Evolutionary conservation across 441 rosid genomes (phyloP), one percentile per base, ranked within the genome.

Genomic region (Omphalea diandra): DNA sequence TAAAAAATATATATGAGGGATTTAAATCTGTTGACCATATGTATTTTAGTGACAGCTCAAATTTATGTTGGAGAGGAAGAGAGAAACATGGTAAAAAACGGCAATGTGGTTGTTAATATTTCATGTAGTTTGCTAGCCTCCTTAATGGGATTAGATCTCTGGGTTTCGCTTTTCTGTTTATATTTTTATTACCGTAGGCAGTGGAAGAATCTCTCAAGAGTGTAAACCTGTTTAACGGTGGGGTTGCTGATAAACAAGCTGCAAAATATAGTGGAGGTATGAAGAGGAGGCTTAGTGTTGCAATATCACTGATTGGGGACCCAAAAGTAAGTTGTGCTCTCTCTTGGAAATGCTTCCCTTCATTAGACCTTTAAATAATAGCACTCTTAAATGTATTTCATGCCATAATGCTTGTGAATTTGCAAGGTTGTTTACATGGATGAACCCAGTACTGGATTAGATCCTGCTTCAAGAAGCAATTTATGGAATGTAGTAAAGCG

Each of bases 191-290:
- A 27, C 38, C 26, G 0, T 61, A 94, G 99, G 96, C 98, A 33
- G 99, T 94, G 77, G 99, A 94, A 81, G 97, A 94, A 50, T 94
- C 97, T 77, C 92, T 90, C 40, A 81, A 70, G 85, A 80, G 89
- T 40, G 88, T 90, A 60, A 90, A 88, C 85, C 86, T 94, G 49
- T 90, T 81, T 35, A 81, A 86, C 52, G 95, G 97, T 33, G 98
- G 94, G 44, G 91, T 91, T 76, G 95, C 91, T 1, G 94, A 94
- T 76, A 94, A 90, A 78, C 83, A 83, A 65, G 92, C 95, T 17
- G 95, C 97, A 22, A 94, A 91, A 80, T 94, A 91, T 76, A 94
- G 98, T 44, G 98, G 98, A 68, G 98, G 98, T 38, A 94, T 94
- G 97, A 91, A 94, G 82, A 85, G 98, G 80, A 86, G 98, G 84